A percentile compares a stretch with the other conserved stretches of the same genome.
phyloP scores from a whole-genome alignment of 768 basidiomycete species.

The Boletus fagicola region DNA sequence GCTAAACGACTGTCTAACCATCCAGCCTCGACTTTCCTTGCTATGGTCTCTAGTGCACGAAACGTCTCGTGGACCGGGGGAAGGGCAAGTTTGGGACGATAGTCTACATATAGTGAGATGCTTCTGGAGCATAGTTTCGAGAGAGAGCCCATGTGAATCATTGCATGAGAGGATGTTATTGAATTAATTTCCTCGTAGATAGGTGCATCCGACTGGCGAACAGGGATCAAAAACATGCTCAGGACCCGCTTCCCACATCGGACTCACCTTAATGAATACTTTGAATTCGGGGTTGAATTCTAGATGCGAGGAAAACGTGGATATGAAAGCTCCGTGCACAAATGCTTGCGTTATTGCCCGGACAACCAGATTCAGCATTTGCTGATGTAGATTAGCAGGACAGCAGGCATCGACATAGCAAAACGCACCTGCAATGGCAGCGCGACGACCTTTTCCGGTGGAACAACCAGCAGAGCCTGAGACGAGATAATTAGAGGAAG shows the following conservation, averaged over 20 bases:
- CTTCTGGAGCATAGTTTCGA: constrained; percentile 40
- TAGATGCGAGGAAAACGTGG: constrained; percentile 39
- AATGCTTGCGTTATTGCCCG: constrained; percentile 57
- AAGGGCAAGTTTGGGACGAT: constrained; percentile 31
- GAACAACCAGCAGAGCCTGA: constrained; percentile 56
- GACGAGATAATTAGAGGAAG: constrained; percentile 53
- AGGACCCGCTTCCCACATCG: background rate
- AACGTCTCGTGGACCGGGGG: constrained; percentile 30
- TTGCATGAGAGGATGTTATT: constrained; percentile 36
- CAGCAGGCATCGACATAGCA: constrained; percentile 26
- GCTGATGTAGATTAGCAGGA: constrained; percentile 7
- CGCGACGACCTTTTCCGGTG: constrained; percentile 53
- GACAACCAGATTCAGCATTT: constrained; percentile 36
- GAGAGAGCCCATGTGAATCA: constrained; percentile 39
- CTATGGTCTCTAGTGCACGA: constrained; percentile 33
- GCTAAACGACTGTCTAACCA: constrained; percentile 45
- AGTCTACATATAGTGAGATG: constrained; percentile 36
- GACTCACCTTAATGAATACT: constrained; percentile 19
- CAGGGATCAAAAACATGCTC: constrained; percentile 1
- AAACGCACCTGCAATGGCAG: constrained; percentile 51
- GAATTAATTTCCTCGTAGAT: constrained; percentile 35
- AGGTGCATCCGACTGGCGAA: constrained; percentile 32
- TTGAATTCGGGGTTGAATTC: constrained; percentile 20
- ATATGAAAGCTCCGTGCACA: constrained; percentile 53
- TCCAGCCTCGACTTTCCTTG: constrained; percentile 45